Evolutionary conservation across 805 yeast genomes (phyloP).

Genomic region (Lipomyces anomalus): DNA sequence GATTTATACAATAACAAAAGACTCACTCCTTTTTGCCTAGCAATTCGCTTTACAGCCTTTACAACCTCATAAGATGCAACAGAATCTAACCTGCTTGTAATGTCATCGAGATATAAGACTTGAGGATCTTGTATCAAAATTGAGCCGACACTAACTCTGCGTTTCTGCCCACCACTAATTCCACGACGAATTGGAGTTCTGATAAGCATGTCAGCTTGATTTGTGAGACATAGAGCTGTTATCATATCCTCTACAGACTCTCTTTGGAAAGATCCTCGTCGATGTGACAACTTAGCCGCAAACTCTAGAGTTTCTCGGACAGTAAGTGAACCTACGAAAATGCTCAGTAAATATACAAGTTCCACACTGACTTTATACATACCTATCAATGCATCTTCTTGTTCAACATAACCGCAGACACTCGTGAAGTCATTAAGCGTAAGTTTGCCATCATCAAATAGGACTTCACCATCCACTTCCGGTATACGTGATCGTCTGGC

Average conservation of each 20-base stretch:
- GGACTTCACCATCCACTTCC: slow-evolving; percentile 47
- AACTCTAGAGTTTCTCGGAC: slow-evolving; percentile 51
- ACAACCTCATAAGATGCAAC: slow-evolving; percentile 40
- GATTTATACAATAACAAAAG: neutral
- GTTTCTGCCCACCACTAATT: slow-evolving; percentile 50
- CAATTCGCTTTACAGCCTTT: neutral
- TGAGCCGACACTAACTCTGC: slow-evolving; percentile 50
- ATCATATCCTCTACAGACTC: slow-evolving; percentile 51
- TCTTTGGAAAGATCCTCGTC: slow-evolving; percentile 42
- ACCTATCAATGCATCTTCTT: slow-evolving; percentile 53
- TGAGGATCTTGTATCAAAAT: slow-evolving; percentile 53
- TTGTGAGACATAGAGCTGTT: slow-evolving; percentile 45
- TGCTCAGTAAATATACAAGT: too few species aligned
- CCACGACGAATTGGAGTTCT: slow-evolving; percentile 42
- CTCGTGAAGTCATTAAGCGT: slow-evolving; percentile 48
- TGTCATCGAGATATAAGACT: slow-evolving; percentile 52
- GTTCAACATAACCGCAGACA: slow-evolving; percentile 54
- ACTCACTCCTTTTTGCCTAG: neutral
- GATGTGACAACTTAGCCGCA: slow-evolving; percentile 41
- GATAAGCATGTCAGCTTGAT: slow-evolving; percentile 49
- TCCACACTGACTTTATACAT: too few species aligned
- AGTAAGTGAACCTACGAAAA: slow-evolving; percentile 45
- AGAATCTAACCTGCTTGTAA: slow-evolving; percentile 56
- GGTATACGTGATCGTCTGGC: slow-evolving; percentile 56
- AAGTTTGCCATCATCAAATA: slow-evolving; percentile 39